Conservation (phyloP, 805 yeast species). For the Wickerhamomyces chaumierensis region DNA sequence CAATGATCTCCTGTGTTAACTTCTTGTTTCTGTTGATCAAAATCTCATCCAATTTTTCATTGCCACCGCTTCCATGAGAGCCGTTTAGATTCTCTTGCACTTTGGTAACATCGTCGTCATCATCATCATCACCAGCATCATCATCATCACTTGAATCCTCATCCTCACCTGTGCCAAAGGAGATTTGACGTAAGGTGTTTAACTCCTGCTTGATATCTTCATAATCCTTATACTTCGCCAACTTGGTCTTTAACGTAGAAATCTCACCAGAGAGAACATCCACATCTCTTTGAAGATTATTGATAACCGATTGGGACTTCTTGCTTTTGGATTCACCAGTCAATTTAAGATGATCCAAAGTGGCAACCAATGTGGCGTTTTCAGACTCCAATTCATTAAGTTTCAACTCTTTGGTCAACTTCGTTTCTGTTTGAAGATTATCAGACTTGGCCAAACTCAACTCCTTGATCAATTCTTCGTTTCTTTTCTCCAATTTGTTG, state of each 20-base stretch:
- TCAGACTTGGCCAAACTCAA: slow-evolving; percentile 40
- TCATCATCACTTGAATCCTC: slow-evolving; percentile 18
- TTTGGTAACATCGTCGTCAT: slow-evolving; percentile 15
- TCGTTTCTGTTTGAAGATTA: slow-evolving; percentile 29
- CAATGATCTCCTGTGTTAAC: slow-evolving; percentile 59
- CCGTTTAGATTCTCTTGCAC: not conserved
- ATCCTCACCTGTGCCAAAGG: slow-evolving; percentile 46
- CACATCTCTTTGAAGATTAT: slow-evolving; percentile 21
- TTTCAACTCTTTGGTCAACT: slow-evolving; percentile 29
- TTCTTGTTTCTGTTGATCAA: slow-evolving; percentile 62
- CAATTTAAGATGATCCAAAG: slow-evolving; percentile 38
- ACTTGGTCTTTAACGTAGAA: slow-evolving; percentile 33
- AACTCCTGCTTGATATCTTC: slow-evolving; percentile 74
- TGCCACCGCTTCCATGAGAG: too few relatives aligned
- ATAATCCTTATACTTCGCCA: slow-evolving; percentile 53
- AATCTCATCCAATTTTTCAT: slow-evolving; percentile 37
- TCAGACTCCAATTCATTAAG: slow-evolving; percentile 54
- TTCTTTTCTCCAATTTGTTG: slow-evolving; percentile 63
- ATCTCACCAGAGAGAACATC: slow-evolving; percentile 36
- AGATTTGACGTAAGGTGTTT: slow-evolving; percentile 58
- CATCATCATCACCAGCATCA: too few relatives aligned
- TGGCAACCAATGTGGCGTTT: slow-evolving; percentile 50
- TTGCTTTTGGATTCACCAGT: slow-evolving; percentile 19
- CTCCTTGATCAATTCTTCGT: slow-evolving; percentile 61
- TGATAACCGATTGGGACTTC: slow-evolving; percentile 7